phyloP scores from a whole-genome alignment of 495 filamentous ascomycete species.

The Talaromyces ruber region DNA sequence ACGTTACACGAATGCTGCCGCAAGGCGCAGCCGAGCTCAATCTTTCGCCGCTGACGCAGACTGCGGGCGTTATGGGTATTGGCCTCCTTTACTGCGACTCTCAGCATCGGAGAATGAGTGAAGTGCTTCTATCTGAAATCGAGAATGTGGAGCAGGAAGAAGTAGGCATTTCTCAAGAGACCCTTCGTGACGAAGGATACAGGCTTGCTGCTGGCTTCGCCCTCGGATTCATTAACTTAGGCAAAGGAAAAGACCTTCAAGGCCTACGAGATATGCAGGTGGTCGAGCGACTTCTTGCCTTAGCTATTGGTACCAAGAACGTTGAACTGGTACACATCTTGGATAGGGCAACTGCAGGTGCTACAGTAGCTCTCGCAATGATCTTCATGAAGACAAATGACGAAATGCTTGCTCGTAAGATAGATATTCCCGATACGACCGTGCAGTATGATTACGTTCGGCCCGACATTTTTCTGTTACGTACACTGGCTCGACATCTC shows the following conservation, averaged over 20 bases:
- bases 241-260: slow-evolving; percentile 75
- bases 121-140: slow-evolving; percentile 96
- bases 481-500: slow-evolving; percentile 82
- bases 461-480: slow-evolving; percentile 83
- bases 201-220: slow-evolving; percentile 89
- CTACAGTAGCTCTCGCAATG: slow-evolving; percentile 80
- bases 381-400: slow-evolving; percentile 98
- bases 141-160: slow-evolving; percentile 76
- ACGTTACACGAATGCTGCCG: slow-evolving; percentile 90
- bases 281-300: slow-evolving; percentile 72
- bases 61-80: slow-evolving; percentile 95
- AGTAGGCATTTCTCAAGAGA: slow-evolving; percentile 47
- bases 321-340: slow-evolving; percentile 84
- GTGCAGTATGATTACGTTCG: slow-evolving; percentile 92
- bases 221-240: slow-evolving; percentile 90
- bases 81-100: slow-evolving; percentile 90
- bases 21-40: slow-evolving; percentile 89
- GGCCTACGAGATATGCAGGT: slow-evolving; percentile 93
- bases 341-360: slow-evolving; percentile 84
- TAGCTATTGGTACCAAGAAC: slow-evolving; percentile 80
- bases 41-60: slow-evolving; percentile 87
- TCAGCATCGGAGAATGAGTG: slow-evolving; percentile 96
- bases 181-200: slow-evolving; percentile 89
- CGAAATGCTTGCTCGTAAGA: slow-evolving; percentile 76
- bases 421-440: slow-evolving; percentile 83